These are phyloP conservation scores for Aspergillus cristatus DNA, from an alignment of 495 filamentous ascomycete genomes.

Conservation along the genomic window DNA sequence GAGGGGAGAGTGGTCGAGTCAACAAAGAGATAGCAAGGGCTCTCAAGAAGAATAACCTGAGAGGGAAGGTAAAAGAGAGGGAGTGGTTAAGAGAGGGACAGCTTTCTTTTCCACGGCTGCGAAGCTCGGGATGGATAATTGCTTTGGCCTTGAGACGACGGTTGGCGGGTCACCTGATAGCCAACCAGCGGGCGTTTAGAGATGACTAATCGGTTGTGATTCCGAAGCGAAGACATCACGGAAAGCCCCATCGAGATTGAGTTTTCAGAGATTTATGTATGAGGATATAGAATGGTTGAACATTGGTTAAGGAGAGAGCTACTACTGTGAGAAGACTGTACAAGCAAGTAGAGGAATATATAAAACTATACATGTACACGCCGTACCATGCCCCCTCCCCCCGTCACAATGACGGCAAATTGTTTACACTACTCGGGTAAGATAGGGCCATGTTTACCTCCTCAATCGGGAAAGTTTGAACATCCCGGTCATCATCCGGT, in stretches of 20 bases:
- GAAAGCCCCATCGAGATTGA: slow-evolving; percentile 2
- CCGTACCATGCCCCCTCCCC: not conserved
- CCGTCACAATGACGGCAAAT: slow-evolving; percentile 4
- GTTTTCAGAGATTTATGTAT: not conserved
- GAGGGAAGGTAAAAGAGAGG: slow-evolving; percentile 1
- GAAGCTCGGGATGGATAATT: slow-evolving; percentile 23
- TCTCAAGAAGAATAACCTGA: not conserved
- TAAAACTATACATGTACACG: no score
- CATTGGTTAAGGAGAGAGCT: not conserved
- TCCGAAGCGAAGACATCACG: slow-evolving; percentile 15
- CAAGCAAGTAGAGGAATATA: no score
- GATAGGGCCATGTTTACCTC: no score
- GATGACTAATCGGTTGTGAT: slow-evolving; percentile 10
- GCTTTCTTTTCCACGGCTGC: slow-evolving; percentile 32
- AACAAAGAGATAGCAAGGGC: slow-evolving; percentile 1
- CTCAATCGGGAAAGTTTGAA: slow-evolving; percentile 36
- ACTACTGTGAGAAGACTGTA: no score
- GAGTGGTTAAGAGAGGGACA: slow-evolving; percentile 21
- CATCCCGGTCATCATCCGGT: slow-evolving; percentile 33
- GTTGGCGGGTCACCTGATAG: slow-evolving; percentile 12
- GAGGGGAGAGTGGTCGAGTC: slow-evolving; percentile 13
- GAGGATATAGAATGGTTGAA: not conserved
- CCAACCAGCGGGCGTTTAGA: slow-evolving; percentile 10
- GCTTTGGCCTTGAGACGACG: slow-evolving; percentile 11
- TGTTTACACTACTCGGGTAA: no score